These are phyloP conservation scores for Camelina hispida DNA, from an alignment of 345 rosid species.

Conservation along the genomic window DNA sequence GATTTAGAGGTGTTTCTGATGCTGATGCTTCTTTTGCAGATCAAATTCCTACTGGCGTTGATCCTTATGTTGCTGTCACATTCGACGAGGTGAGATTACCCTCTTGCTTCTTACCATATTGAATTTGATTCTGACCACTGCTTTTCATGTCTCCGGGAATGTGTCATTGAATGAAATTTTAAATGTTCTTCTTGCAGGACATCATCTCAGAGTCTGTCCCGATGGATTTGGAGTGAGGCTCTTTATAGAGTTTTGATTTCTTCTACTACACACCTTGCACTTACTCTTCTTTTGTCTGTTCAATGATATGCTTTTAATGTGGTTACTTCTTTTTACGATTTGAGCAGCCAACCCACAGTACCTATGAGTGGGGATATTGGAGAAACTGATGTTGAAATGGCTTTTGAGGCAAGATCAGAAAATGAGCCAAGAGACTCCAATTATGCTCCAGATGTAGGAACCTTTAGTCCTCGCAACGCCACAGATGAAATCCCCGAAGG, in stretches of 20 bases:
- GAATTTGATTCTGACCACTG: slow-evolving; percentile 5
- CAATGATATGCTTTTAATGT: neutral
- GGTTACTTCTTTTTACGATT: slow-evolving; percentile 18
- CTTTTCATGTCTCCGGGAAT: neutral
- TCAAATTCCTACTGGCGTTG: slow-evolving; percentile 66
- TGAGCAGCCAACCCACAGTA: slow-evolving; percentile 42
- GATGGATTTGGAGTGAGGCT: slow-evolving; percentile 55
- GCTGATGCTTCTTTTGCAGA: slow-evolving; percentile 43
- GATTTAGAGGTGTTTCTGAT: slow-evolving; percentile 8
- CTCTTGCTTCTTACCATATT: neutral
- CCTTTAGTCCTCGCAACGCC: slow-evolving; percentile 47
- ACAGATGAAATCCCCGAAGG: slow-evolving; percentile 38
- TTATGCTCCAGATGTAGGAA: slow-evolving; percentile 27
- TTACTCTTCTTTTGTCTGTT: neutral
- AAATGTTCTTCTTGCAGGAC: slow-evolving; percentile 51
- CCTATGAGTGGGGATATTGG: slow-evolving; percentile 35
- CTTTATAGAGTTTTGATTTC: slow-evolving; percentile 28
- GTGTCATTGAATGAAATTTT: slow-evolving; percentile 8
- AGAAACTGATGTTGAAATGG: slow-evolving; percentile 26
- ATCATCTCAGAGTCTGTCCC: slow-evolving; percentile 41
- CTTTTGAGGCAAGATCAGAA: slow-evolving; percentile 40
- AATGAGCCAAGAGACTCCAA: slow-evolving; percentile 41
- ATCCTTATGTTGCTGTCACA: slow-evolving; percentile 67
- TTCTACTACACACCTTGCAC: neutral
- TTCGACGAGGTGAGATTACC: slow-evolving; percentile 65